Percentiles rank a stretch among this genome's conserved stretches.
Evolutionary conservation across 1,284 basidiomycete genomes (phyloP).

Genomic region (Coriolopsis trogii): DNA sequence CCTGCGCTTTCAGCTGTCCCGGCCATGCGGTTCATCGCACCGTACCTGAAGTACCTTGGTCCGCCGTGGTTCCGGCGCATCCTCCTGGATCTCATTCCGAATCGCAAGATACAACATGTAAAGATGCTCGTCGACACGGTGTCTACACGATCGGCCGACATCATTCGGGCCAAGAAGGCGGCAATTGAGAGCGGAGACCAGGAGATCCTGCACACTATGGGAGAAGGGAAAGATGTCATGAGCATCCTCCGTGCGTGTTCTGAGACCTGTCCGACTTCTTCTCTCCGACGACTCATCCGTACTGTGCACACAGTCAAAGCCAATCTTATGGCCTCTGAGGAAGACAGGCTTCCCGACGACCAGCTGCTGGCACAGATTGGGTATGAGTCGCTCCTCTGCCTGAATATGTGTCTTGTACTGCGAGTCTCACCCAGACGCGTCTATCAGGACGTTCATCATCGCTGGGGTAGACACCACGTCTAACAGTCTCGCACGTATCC

Average conservation of each 20-base stretch:
- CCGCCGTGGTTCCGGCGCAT: conserved; percentile 11
- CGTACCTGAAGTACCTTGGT: conserved; percentile 9
- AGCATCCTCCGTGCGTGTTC: conserved; percentile 42
- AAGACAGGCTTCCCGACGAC: conserved; percentile 13
- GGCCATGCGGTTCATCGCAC: conserved; percentile 1
- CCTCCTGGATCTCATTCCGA: conserved; percentile 4
- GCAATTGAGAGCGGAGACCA: conserved; percentile 29
- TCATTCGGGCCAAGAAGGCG: conserved; percentile 42
- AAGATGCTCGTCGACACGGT: conserved; percentile 41
- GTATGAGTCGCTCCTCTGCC: background rate
- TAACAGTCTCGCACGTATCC: conserved; percentile 31
- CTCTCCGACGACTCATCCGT: background rate
- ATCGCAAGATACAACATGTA: background rate
- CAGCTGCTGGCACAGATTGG: conserved; percentile 32
- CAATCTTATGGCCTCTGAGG: conserved; percentile 26
- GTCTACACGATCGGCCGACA: conserved; percentile 39
- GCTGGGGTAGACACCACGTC: conserved; percentile 35
- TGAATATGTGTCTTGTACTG: no score
- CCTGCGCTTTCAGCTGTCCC: conserved; percentile 7
- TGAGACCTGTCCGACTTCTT: background rate
- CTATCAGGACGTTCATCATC: conserved; percentile 27
- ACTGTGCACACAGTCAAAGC: conserved; percentile 22
- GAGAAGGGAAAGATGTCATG: conserved; percentile 47
- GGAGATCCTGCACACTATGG: conserved; percentile 30
- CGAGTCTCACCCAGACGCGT: background rate